A percentile compares a stretch with the other conserved stretches of the same genome.
phyloP scores from a whole-genome alignment of 768 basidiomycete genomes.

The Paxillus rubicundulus region DNA sequence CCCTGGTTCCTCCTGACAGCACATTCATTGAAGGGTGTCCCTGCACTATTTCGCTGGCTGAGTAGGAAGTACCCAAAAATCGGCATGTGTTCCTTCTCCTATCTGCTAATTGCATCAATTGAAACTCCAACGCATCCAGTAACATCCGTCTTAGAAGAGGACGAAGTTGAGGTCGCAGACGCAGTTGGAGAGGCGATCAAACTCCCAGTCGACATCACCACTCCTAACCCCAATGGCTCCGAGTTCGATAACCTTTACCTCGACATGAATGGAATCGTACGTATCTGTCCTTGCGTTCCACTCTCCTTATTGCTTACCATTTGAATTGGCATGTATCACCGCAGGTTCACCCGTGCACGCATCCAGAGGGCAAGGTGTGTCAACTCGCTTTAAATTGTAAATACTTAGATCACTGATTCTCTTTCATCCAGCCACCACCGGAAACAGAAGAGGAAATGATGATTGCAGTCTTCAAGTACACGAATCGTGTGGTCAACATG shows the following conservation, averaged over 20 bases:
- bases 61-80: conserved; percentile 99
- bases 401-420: background rate
- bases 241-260: conserved; percentile 98
- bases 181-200: conserved; percentile 64
- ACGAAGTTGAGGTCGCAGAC: conserved; percentile 65
- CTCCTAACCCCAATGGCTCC: conserved; percentile 88
- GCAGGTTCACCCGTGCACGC: conserved; percentile 97
- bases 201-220: conserved; percentile 75
- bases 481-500: conserved; percentile 97
- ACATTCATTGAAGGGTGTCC: conserved; percentile 74
- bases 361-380: conserved; percentile 90
- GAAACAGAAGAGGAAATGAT: conserved; percentile 99
- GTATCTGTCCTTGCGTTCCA: conserved; percentile 18
- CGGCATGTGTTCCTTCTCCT: conserved; percentile 45
- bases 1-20: background rate
- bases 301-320: background rate
- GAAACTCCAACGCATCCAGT: conserved; percentile 40
- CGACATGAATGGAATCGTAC: conserved; percentile 98
- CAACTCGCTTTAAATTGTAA: background rate
- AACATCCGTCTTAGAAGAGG: conserved; percentile 79
- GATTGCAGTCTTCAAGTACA: conserved; percentile 95
- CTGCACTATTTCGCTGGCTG: conserved; percentile 96
- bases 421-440: conserved; percentile 70
- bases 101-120: background rate
- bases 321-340: background rate